Conservation (phyloP, 2,329 filamentous ascomycete species). For the Neofusicoccum sp. region DNA sequence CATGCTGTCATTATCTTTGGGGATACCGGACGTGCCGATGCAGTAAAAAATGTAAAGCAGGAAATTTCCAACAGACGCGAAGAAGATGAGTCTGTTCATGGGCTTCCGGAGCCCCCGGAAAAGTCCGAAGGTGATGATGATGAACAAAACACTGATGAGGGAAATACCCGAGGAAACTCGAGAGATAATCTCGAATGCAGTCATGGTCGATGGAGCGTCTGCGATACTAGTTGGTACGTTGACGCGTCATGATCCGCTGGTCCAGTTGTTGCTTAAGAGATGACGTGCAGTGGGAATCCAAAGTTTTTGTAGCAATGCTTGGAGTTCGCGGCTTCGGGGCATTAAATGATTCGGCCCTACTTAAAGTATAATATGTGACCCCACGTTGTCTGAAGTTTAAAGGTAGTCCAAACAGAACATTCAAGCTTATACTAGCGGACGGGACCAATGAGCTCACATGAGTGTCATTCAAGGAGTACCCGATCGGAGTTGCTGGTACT, state of each 20-base stretch:
- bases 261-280: background rate
- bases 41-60: conserved; percentile 73
- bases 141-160: conserved; percentile 66
- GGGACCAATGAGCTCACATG: too few relatives aligned
- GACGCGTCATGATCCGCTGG: too few relatives aligned
- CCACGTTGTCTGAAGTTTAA: background rate
- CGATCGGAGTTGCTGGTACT: too few relatives aligned
- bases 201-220: conserved; percentile 20
- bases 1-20: conserved; percentile 41
- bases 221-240: too few relatives aligned
- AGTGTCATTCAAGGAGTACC: too few relatives aligned
- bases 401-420: background rate
- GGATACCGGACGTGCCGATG: conserved; percentile 64
- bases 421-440: too few relatives aligned
- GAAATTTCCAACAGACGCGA: conserved; percentile 77
- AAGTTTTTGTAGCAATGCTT: background rate
- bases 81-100: conserved; percentile 81
- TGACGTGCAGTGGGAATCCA: too few relatives aligned
- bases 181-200: conserved; percentile 47
- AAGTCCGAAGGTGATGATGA: conserved; percentile 66
- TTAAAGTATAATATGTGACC: background rate
- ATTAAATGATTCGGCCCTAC: background rate
- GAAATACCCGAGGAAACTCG: conserved; percentile 69
- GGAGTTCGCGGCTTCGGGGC: background rate
- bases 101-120: conserved; percentile 76